Conservation (phyloP, 805 yeast species). For the Wickerhamomyces kurtzmanii region DNA sequence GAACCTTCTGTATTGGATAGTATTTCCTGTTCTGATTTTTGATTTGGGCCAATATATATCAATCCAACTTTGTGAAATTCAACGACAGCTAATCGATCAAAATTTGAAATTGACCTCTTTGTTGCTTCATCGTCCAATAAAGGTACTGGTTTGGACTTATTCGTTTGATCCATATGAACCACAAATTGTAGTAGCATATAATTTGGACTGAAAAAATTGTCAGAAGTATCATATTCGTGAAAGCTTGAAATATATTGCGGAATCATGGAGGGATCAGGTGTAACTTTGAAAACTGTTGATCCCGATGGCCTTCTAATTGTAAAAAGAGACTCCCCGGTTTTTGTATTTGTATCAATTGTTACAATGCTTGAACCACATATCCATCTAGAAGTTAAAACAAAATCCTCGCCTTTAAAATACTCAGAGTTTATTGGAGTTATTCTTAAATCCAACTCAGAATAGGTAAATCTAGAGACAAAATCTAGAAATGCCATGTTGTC, state of each 20-base stretch:
- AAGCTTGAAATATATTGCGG: constrained; percentile 18
- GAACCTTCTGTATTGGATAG: constrained; percentile 61
- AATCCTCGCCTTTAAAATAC: constrained; percentile 16
- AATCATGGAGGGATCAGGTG: constrained; percentile 27
- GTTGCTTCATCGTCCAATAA: constrained; percentile 36
- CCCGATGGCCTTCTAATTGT: constrained; percentile 63
- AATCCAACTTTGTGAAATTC: constrained; percentile 75
- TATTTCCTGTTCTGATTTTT: constrained; percentile 52
- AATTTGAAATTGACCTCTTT: constrained; percentile 43
- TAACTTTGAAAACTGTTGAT: constrained; percentile 33
- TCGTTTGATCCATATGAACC: constrained; percentile 27
- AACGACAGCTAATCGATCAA: constrained; percentile 72
- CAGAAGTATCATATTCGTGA: constrained; percentile 10
- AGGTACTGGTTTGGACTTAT: constrained; percentile 33
- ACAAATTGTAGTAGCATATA: constrained; percentile 42
- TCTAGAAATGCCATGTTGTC: constrained; percentile 59
- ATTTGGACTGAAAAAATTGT: constrained; percentile 28
- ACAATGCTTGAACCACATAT: constrained; percentile 47
- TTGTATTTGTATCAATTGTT: constrained; percentile 41
- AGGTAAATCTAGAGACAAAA: constrained; percentile 56
- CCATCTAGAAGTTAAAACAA: constrained; percentile 37
- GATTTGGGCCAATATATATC: constrained; percentile 63
- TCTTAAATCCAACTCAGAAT: constrained; percentile 48
- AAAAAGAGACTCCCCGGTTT: constrained; percentile 41
- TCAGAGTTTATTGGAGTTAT: constrained; percentile 19